Base-by-base conservation (phyloP, 768 basidiomycete genomes). In the Tubosaeta sp. region DNA sequence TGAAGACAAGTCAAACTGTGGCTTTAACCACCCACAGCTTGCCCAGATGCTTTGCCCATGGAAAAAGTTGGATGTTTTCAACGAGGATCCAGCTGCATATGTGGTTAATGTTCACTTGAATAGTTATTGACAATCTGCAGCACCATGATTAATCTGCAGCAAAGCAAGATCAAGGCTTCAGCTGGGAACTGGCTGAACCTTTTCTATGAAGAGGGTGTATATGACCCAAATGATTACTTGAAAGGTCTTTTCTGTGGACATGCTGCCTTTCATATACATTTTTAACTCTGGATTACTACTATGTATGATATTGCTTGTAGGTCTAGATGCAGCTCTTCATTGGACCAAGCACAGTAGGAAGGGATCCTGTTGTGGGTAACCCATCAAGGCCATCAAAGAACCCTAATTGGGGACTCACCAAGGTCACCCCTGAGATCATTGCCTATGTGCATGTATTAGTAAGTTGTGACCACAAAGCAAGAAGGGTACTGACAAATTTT, bases 31-130 rank as follows among this genome's bases (percentile, higher is more conserved):
- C 25, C 37, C 44, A 2, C 45, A 46, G 3, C 46, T 52, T 5
- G 22, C 45, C 4, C 11, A 2, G 1, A 0, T 34, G 1, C 32
- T 52, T 3, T 46, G 38, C 13, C 45, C 25, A 1, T n/a, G 5
- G 0, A 46, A 46, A 8, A 52, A 53, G 10, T 46, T 53, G 0
- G 12, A 22, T 0, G 1, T 5, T 1, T 53, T 43, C 17, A 27
- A 53, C 9, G 27, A 53, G 35, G 46, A 53, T 25, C 34, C 52
- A n/a, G n/a, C n/a, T n/a, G n/a, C n/a, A n/a, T n/a, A n/a, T n/a
- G n/a, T n/a, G n/a, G n/a, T n/a, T n/a, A n/a, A n/a, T n/a, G n/a
- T 6, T 46, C 45, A 43, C 10, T 27, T 12, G n/a, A n/a, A n/a
- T n/a, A n/a, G n/a, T 19, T 46, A 13, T 33, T 46, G 1, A 34